phyloP scores from a whole-genome alignment of 1,139 yeast species.

The Saccharomyces hybrid region DNA sequence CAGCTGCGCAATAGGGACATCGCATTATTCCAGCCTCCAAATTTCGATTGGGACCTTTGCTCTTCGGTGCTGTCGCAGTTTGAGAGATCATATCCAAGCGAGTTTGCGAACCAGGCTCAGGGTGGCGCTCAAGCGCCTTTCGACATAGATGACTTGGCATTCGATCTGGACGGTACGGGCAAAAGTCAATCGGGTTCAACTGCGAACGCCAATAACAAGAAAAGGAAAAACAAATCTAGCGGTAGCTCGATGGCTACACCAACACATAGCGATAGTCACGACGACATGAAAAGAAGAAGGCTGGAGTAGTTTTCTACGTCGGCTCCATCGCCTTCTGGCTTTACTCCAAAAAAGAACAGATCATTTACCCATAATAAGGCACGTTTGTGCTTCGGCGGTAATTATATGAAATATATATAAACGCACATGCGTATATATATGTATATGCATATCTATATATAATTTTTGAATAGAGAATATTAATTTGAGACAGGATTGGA shows the following conservation, averaged over 20 bases:
- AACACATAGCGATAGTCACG: conserved; percentile 25
- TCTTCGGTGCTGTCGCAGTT: conserved; percentile 28
- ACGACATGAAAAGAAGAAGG: conserved; percentile 30
- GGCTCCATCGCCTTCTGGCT: neutral
- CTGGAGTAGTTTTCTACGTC: conserved; percentile 17
- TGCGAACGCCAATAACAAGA: conserved; percentile 17
- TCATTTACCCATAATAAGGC: neutral
- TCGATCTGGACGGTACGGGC: conserved; percentile 32
- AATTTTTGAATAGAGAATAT: conserved; percentile 21
- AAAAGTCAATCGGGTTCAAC: conserved; percentile 5
- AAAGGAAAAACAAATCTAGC: conserved; percentile 27
- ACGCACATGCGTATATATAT: neutral
- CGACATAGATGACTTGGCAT: conserved; percentile 31
- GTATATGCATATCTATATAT: neutral
- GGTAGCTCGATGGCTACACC: conserved; percentile 33
- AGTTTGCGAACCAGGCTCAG: conserved; percentile 24
- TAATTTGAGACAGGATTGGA: conserved; percentile 24
- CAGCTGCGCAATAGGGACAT: conserved; percentile 25
- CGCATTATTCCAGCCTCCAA: conserved; percentile 21
- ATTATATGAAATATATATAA: neutral
- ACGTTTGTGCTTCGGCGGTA: neutral
- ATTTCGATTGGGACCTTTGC: conserved; percentile 31
- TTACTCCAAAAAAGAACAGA: neutral
- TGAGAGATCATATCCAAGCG: conserved; percentile 30
- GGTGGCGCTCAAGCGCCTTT: conserved; percentile 16